Evolutionary conservation across 2,329 filamentous ascomycete genomes (phyloP), one percentile per base, ranked within the genome.

Genomic region (Pestalotiopsis sp.): DNA sequence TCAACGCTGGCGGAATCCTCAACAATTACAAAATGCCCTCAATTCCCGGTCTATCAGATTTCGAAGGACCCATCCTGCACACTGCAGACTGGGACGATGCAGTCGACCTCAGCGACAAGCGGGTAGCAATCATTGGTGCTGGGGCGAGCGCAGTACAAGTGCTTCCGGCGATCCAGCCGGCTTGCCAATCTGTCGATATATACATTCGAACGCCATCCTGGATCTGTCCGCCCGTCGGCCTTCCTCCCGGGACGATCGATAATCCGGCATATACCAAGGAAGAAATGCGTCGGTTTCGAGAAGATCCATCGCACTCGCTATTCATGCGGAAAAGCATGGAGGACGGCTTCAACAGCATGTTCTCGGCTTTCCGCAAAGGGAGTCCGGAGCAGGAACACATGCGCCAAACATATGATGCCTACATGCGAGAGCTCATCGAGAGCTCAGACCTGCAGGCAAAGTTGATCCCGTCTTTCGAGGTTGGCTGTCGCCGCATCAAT

Each of bases 61-160:
- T 89, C 77, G 76, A 82, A 65, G 88, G 88, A 9, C 74, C 78
- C 7, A 76, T 89, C 4, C 80, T 89, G 58, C 88, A 91, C 73
- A 86, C 86, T 0, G 84, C 88, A 1, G 80, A 82, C 49, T 91
- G 87, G 87, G 83, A 86, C 1, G 75, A 84, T 4, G 80, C 83
- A 20, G 77, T 87, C 9, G 80, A 86, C n/a, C 76, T 87, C 6
- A 74, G 74, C 1, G 83, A 78, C 31, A 86, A 86, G 70, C 78
- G 79, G 11, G 84, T 88, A 27, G 83, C 83, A 5, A 75, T 89
- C n/a, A 83, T 90, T 64, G 88, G 87, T 63, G 60, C 60, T 6
- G 60, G 60, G n/a, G 60, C 60, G 14, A 63, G 60, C 31, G 62
- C 38, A 11, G 41, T 65, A 27, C 62, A 65, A 20, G 38, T 65